A percentile compares a stretch with the other conserved stretches of the same genome.
These are phyloP conservation scores for Neonectria neomacrospora DNA, from an alignment of 2,329 filamentous ascomycete genomes.

Conservation along the genomic window DNA sequence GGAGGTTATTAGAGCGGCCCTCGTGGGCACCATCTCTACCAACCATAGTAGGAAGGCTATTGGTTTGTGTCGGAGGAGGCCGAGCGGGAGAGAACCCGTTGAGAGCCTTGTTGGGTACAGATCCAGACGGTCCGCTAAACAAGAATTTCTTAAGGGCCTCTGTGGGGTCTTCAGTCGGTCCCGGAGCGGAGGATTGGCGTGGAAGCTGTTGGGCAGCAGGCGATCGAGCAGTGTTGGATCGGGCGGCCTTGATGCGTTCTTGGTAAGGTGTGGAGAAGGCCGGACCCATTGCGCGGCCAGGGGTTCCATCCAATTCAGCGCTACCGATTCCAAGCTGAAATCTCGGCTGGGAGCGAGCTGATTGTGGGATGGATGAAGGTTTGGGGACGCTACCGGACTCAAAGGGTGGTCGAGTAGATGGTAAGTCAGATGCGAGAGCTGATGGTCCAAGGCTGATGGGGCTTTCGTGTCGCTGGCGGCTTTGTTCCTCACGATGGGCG, in stretches of 20 bases:
- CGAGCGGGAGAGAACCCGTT: constrained; percentile 36
- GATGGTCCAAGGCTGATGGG: constrained; percentile 56
- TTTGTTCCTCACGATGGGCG: constrained; percentile 83
- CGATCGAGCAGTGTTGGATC: constrained; percentile 47
- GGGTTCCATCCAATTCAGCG: constrained; percentile 71
- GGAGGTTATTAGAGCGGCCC: constrained; percentile 50
- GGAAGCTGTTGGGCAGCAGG: constrained; percentile 27
- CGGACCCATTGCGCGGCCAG: constrained; percentile 67
- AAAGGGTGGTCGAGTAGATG: constrained; percentile 55
- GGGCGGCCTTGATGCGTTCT: constrained; percentile 69
- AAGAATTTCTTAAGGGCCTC: constrained; percentile 69
- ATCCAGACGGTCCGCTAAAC: constrained; percentile 55
- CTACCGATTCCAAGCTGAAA: constrained; percentile 43
- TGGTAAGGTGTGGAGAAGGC: constrained; percentile 75
- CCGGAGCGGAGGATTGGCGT: constrained; percentile 30
- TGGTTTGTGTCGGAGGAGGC: constrained; percentile 29
- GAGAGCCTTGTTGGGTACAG: constrained; percentile 27
- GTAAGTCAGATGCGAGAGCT: constrained; percentile 61
- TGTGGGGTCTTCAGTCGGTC: constrained; percentile 45
- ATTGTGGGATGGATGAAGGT: constrained; percentile 41
- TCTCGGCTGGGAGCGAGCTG: constrained; percentile 38
- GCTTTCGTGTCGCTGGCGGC: constrained; percentile 66
- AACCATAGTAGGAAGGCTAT: constrained; percentile 25
- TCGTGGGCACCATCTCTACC: constrained; percentile 14
- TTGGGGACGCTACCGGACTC: constrained; percentile 39